Evolutionary conservation across 2,329 filamentous ascomycete genomes (phyloP).

Genomic region (Colletotrichum magnum): DNA sequence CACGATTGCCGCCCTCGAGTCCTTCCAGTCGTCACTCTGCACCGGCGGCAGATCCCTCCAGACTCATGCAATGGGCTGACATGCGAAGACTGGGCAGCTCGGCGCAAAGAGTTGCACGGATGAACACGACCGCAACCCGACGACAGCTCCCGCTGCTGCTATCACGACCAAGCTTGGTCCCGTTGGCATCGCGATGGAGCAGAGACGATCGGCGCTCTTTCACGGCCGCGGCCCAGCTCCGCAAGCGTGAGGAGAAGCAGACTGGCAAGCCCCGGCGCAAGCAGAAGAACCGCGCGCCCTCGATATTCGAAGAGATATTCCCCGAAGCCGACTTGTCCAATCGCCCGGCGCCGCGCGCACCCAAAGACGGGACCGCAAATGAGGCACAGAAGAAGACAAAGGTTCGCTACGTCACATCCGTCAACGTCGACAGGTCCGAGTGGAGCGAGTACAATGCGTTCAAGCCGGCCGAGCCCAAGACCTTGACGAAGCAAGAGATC

Average conservation of each 20-base stretch:
- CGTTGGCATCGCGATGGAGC: constrained; percentile 9
- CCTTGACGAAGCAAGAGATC: too few relatives aligned
- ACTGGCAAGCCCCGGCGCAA: not conserved
- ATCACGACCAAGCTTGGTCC: not conserved
- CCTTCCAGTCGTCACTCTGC: not conserved
- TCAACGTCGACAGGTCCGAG: constrained; percentile 25
- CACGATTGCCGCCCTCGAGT: not conserved
- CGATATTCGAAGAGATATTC: constrained; percentile 37
- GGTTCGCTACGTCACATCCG: constrained; percentile 34
- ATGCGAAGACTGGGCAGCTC: constrained; percentile 37
- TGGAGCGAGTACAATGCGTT: constrained; percentile 16
- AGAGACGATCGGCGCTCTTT: constrained; percentile 2
- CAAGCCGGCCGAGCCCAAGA: too few relatives aligned
- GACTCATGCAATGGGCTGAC: constrained; percentile 41
- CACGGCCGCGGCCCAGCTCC: not conserved
- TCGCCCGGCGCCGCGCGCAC: not conserved
- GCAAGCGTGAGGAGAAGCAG: not conserved
- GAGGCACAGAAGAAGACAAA: constrained; percentile 14
- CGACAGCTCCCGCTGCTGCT: constrained; percentile 36
- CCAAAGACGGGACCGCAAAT: not conserved
- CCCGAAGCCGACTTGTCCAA: constrained; percentile 17
- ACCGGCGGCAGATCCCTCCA: constrained; percentile 12
- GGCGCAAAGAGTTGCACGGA: constrained; percentile 38
- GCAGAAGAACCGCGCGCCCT: constrained; percentile 8
- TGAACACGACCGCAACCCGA: constrained; percentile 31